Percentiles rank a stretch among this genome's conserved stretches.
phyloP scores from a whole-genome alignment of 2,329 filamentous ascomycete genomes.

The Colletotrichum zoysiae region DNA sequence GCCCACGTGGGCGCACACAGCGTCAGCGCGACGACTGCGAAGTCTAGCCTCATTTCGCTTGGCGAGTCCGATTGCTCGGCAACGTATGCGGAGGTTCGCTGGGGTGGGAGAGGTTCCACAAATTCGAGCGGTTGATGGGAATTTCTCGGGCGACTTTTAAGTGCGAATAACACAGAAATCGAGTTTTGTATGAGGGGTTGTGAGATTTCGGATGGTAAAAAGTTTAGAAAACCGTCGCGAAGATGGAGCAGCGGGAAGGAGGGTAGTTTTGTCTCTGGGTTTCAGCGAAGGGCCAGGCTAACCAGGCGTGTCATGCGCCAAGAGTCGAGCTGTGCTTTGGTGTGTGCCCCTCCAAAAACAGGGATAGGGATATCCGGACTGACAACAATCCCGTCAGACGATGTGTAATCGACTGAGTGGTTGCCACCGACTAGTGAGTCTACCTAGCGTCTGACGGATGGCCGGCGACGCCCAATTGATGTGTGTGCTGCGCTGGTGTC shows the following conservation, averaged over 20 bases:
- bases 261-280: slow-evolving; percentile 30
- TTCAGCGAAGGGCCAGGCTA: slow-evolving; percentile 21
- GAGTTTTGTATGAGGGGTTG: not conserved
- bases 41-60: slow-evolving; percentile 50
- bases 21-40: slow-evolving; percentile 48
- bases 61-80: slow-evolving; percentile 12
- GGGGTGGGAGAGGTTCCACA: not conserved
- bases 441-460: slow-evolving; percentile 9
- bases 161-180: not conserved
- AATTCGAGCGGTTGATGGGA: not conserved
- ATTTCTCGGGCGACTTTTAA: slow-evolving; percentile 1
- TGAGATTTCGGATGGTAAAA: slow-evolving; percentile 16
- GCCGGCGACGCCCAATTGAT: not conserved
- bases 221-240: slow-evolving; percentile 6
- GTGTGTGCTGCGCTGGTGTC: not conserved
- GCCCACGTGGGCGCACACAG: slow-evolving; percentile 44
- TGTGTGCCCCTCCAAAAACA: slow-evolving; percentile 11
- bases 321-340: slow-evolving; percentile 16
- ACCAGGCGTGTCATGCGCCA: slow-evolving; percentile 25
- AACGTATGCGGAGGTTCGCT: slow-evolving; percentile 1
- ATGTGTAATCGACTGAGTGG: slow-evolving; percentile 36
- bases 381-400: slow-evolving; percentile 19
- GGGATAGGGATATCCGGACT: slow-evolving; percentile 39
- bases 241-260: slow-evolving; percentile 12
- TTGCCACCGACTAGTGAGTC: slow-evolving; percentile 15